Evolutionary conservation across 352 stramenopile species (phyloP), one percentile per base, ranked within the genome.

Genomic region (Aphanomyces astaci): DNA sequence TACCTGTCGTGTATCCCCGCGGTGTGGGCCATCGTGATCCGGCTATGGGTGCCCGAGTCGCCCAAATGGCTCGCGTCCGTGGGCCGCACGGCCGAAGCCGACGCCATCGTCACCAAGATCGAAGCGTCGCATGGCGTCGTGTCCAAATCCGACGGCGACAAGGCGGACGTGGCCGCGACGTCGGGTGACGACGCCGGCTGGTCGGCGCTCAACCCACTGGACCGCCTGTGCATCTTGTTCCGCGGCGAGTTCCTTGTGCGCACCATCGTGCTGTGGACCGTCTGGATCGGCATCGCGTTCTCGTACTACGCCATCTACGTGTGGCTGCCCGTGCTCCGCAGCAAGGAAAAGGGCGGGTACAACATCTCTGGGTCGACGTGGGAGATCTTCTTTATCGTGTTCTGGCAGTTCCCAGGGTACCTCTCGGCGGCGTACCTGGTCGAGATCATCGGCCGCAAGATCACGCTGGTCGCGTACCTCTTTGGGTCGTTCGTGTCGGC

Each of bases 51-150:
- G 28, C 71, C 75, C 19, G 84, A 92, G 45, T 88, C 82, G 11
- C 84, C 84, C 24, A 86, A 86, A 63, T 92, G 86, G 63, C 72
- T 92, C 19, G 84, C 78, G 4, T 83, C 76, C 60, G 77, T 84
- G 0, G 84, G 84, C 3, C 80, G 81, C 0, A 55, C 76, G 24
- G 76, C 87, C n/a, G 75, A 87, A 66, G 84, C 84, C 43, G 71
- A 89, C 27, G 55, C 33, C 4, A 64, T 87, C 11, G 46, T 92
- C 11, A 72, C 81, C 24, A 72, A 71, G 39, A 87, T 92, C 65
- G 84, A 92, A 63, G 70, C 54, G 9, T 75, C 76, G 0, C 82
- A 90, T 62, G 84, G 82, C 7, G 83, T 90, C 48, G 70, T 39
- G 15, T n/a, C 55, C 60, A 45, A 59, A 13, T 59, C 46, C 36